A percentile compares a stretch with the other conserved stretches of the same genome.
Conservation (phyloP, 495 filamentous ascomycete species). For the Glarea lozoyensis region DNA sequence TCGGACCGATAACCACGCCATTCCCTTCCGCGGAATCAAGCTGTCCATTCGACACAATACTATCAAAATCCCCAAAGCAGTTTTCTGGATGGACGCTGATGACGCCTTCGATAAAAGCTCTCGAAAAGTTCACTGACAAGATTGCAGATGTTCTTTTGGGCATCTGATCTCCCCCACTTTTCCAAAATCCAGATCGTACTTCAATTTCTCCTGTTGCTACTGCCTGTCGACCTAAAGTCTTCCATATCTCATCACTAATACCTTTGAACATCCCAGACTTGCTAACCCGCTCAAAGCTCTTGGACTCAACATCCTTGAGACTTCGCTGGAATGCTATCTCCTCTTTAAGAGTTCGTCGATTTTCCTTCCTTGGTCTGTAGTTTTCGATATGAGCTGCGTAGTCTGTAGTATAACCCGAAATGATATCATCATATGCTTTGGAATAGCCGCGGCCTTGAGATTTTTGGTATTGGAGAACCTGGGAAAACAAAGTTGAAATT, state of each 20-base stretch:
- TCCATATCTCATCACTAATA: constrained; percentile 8
- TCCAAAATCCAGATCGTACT: constrained; percentile 11
- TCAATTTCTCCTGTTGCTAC: constrained; percentile 8
- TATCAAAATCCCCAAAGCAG: not conserved
- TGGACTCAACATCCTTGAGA: constrained; percentile 5
- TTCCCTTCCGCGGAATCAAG: constrained; percentile 3
- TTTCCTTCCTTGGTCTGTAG: constrained; percentile 5
- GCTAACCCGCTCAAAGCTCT: constrained; percentile 16
- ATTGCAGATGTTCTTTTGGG: constrained; percentile 13
- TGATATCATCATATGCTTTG: constrained; percentile 8
- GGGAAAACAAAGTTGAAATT: constrained; percentile 5
- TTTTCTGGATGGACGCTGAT: not conserved
- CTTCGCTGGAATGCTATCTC: constrained; percentile 11
- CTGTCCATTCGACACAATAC: constrained; percentile 15
- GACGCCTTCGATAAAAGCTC: constrained; percentile 14
- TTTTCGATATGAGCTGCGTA: constrained; percentile 3
- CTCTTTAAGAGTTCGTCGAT: constrained; percentile 1
- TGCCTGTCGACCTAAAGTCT: constrained; percentile 4
- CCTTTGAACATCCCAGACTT: constrained; percentile 10
- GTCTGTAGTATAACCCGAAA: constrained; percentile 9
- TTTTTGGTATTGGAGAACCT: constrained; percentile 4
- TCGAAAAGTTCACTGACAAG: constrained; percentile 17
- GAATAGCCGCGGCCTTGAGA: not conserved
- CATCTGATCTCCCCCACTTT: too few species aligned
- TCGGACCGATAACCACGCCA: constrained; percentile 8